Evolutionary conservation across 495 filamentous ascomycete species (phyloP).

Genomic region (Cenococcum geophilum): DNA sequence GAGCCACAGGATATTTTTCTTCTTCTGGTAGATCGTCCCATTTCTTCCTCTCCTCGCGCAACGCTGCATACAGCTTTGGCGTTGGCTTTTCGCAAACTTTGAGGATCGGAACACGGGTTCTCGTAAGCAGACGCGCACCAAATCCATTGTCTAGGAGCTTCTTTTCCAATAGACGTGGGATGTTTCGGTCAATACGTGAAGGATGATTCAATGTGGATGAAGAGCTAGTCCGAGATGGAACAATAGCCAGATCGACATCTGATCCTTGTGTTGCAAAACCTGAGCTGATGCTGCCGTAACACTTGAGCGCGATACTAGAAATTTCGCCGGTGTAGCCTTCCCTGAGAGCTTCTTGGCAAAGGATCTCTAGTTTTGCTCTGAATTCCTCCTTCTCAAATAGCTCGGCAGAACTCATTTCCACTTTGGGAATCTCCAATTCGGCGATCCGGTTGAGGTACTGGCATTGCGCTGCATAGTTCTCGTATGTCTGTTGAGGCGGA

Average conservation of each 20-base stretch:
- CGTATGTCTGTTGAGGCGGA: not conserved
- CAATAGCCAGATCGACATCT: constrained; percentile 68
- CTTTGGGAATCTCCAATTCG: constrained; percentile 28
- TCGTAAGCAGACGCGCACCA: constrained; percentile 62
- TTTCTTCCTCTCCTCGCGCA: constrained; percentile 53
- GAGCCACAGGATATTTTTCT: constrained; percentile 25
- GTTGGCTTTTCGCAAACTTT: constrained; percentile 68
- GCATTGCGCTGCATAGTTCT: constrained; percentile 24
- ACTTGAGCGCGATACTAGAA: constrained; percentile 52
- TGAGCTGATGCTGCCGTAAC: constrained; percentile 66
- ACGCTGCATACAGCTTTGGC: constrained; percentile 43
- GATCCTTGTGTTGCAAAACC: constrained; percentile 68
- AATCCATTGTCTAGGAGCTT: constrained; percentile 61
- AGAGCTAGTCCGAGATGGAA: constrained; percentile 43
- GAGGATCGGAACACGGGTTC: constrained; percentile 74
- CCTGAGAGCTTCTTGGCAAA: constrained; percentile 50
- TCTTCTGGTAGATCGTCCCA: constrained; percentile 47
- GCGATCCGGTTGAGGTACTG: constrained; percentile 36
- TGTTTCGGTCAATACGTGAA: constrained; percentile 23
- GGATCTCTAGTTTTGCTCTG: constrained; percentile 49
- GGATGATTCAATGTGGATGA: not conserved
- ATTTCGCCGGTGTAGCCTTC: constrained; percentile 41
- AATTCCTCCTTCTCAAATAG: constrained; percentile 58
- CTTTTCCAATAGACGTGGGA: constrained; percentile 60
- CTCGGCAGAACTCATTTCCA: constrained; percentile 43